These are phyloP conservation scores for Dentipellis fragilis DNA, from an alignment of 768 basidiomycete genomes.

Conservation along the genomic window DNA sequence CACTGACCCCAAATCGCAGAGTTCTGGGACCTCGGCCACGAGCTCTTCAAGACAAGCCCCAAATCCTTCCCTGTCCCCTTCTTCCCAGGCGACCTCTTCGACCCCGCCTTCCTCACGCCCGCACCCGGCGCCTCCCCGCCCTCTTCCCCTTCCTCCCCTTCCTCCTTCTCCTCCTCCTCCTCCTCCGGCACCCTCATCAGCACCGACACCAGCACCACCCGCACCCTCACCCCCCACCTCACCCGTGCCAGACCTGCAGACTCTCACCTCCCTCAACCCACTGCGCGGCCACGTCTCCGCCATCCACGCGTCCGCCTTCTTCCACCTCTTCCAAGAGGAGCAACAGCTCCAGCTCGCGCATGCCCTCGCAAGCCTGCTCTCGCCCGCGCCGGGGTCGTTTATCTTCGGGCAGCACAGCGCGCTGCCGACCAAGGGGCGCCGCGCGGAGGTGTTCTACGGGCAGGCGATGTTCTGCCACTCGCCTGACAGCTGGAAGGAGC, in stretches of 20 bases:
- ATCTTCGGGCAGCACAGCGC: conserved; percentile 35
- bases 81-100: conserved; percentile 44
- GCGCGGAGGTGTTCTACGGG: not conserved
- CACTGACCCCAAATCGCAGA: not conserved
- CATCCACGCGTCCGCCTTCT: conserved; percentile 40
- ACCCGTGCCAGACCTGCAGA: conserved; percentile 17
- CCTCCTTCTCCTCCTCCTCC: no score
- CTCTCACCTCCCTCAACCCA: conserved; percentile 30
- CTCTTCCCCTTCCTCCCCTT: no score
- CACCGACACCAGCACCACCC: no score
- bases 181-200: no score
- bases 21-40: conserved; percentile 31
- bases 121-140: conserved; percentile 16
- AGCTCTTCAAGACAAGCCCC: conserved; percentile 43
- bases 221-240: no score
- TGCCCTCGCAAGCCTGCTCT: conserved; percentile 28
- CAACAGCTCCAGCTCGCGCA: conserved; percentile 31
- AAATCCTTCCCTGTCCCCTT: conserved; percentile 44
- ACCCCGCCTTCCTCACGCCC: conserved; percentile 29
- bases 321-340: conserved; percentile 31
- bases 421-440: conserved; percentile 21
- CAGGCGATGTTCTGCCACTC: conserved; percentile 22
- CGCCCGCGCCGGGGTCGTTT: conserved; percentile 33
- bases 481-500: conserved; percentile 24
- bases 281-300: conserved; percentile 31